phyloP scores from a whole-genome alignment of 495 filamentous ascomycete genomes.

The Lichenothelia convexa region DNA sequence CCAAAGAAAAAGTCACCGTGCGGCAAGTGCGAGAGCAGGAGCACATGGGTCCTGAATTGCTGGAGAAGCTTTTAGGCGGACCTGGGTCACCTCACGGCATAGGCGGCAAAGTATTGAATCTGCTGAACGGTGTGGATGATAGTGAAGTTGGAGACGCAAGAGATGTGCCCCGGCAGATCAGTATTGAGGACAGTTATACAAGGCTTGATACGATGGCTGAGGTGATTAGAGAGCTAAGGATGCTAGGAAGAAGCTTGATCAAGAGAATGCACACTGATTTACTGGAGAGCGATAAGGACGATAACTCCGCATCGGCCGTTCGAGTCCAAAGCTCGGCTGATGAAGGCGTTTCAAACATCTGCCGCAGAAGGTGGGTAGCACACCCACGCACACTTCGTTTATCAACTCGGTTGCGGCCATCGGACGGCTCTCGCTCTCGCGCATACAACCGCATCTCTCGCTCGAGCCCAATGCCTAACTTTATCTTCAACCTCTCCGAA shows the following conservation, averaged over 20 bases:
- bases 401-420: slow-evolving; percentile 48
- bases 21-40: slow-evolving; percentile 42
- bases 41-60: slow-evolving; percentile 36
- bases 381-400: slow-evolving; percentile 56
- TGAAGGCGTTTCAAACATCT: background rate
- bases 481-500: slow-evolving; percentile 45
- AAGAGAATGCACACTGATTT: slow-evolving; percentile 66
- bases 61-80: slow-evolving; percentile 48
- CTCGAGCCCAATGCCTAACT: slow-evolving; percentile 45
- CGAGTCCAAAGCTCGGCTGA: slow-evolving; percentile 4
- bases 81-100: slow-evolving; percentile 51
- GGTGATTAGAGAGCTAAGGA: slow-evolving; percentile 42
- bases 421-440: slow-evolving; percentile 32
- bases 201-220: slow-evolving; percentile 41
- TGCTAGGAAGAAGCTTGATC: slow-evolving; percentile 50
- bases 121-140: slow-evolving; percentile 44
- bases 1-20: slow-evolving; percentile 42
- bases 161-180: slow-evolving; percentile 70
- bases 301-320: slow-evolving; percentile 6
- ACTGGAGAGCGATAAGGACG: slow-evolving; percentile 29
- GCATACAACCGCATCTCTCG: slow-evolving; percentile 48
- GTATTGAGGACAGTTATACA: slow-evolving; percentile 80
- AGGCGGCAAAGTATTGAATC: slow-evolving; percentile 39
- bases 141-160: slow-evolving; percentile 51
- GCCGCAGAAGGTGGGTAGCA: slow-evolving; percentile 40